Conservation (phyloP, 2,329 filamentous ascomycete species). For the Trichoderma oligosporum region DNA sequence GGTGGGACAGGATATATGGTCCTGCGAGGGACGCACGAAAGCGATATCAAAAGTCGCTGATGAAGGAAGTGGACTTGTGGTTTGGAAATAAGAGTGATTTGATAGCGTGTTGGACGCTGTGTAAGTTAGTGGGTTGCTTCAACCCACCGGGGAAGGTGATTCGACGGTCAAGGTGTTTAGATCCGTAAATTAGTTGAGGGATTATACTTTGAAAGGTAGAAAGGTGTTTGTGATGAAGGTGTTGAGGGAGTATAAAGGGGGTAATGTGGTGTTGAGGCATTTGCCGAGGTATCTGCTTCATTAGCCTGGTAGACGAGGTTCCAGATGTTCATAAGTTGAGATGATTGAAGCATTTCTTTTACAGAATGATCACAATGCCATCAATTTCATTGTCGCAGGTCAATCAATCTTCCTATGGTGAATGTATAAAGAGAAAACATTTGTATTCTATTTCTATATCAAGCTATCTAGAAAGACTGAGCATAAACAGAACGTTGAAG, state of each 20-base stretch:
- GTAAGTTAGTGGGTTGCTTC: background rate
- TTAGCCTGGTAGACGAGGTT: too few relatives aligned
- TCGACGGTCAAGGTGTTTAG: background rate
- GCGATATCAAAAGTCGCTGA: background rate
- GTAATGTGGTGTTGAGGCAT: constrained; percentile 3
- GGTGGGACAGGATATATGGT: background rate
- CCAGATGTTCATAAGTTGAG: too few relatives aligned
- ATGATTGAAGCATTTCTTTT: too few relatives aligned
- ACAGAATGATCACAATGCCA: too few relatives aligned
- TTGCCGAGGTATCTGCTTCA: background rate
- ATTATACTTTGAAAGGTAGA: background rate
- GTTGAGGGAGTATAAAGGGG: background rate
- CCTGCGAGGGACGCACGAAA: background rate
- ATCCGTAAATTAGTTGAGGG: background rate
- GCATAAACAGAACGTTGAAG: too few relatives aligned
- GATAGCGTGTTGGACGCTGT: background rate
- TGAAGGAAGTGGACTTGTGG: background rate
- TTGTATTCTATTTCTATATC: too few relatives aligned
- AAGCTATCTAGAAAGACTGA: too few relatives aligned
- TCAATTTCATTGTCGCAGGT: too few relatives aligned
- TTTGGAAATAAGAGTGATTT: background rate
- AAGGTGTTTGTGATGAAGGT: background rate
- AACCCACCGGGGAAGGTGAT: background rate
- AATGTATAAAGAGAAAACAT: too few relatives aligned
- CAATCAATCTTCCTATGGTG: too few relatives aligned